Evolutionary conservation across 139 green algal genomes (phyloP), one percentile per base, ranked within the genome.

Genomic region (Spirogloea muscicola): DNA sequence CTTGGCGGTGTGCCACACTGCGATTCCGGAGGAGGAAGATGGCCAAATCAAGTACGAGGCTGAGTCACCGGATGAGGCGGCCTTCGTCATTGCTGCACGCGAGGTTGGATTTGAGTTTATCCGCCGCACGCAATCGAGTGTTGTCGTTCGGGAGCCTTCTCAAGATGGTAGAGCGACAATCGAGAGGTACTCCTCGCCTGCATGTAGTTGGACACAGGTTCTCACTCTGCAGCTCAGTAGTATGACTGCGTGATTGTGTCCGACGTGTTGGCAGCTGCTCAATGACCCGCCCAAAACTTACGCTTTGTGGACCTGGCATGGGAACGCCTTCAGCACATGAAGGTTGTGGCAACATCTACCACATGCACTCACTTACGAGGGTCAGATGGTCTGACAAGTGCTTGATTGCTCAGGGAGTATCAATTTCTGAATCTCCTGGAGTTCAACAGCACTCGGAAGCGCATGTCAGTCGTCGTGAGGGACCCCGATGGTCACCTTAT

Each of bases 41-140:
- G 72, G 62, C 31, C 18, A 51, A n/a, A 27, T 81, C 41, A 52
- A 52, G 37, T 81, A 77, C 46, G 64, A 81, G 90, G 91, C 21
- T 82, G 91, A 85, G 1, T 96, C 90, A 0, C 94, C 94, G 4
- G 94, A 98, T 77, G 94, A 98, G 85, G 90, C 92, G 59, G 94
- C 94, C 4, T 86, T 98, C 48, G 92, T 98, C 67, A 83, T 94
- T 38, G 92, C 89, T 3, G 94, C 90, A 1, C 87, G 91, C 34
- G 87, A 90, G 71, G 49, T 97, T 38, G 93, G 73, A 43, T 77
- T 77, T 1, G 44, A 41, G 37, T 77, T 81, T 42, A 27, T 70
- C 34, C 16, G 18, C 13, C 49, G 73, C 37, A 70, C 64, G 16
- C 25, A 65, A 43, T 49, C 9, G 10, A 63, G 18, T 9, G 41